These are phyloP conservation scores for Candida glucosophila DNA, from an alignment of 1,139 yeast species.

Conservation along the genomic window DNA sequence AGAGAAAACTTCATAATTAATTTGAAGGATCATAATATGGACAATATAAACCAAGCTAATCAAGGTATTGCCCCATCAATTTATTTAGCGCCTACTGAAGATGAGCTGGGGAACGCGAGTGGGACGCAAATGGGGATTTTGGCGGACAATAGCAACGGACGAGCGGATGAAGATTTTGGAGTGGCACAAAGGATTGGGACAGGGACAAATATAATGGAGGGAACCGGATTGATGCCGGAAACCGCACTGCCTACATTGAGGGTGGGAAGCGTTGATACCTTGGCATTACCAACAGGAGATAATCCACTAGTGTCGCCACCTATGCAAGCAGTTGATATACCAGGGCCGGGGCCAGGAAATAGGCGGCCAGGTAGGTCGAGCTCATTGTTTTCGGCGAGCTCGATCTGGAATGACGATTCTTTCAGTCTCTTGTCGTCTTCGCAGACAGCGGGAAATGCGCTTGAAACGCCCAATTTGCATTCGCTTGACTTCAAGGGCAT, in stretches of 20 bases:
- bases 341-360: constrained; percentile 6
- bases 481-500: constrained; percentile 8
- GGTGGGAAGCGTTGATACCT: constrained; percentile 9
- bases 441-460: constrained; percentile 7
- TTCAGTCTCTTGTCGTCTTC: constrained; percentile 11
- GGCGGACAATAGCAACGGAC: too few species aligned
- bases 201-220: background rate
- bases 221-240: constrained; percentile 7
- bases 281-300: constrained; percentile 14
- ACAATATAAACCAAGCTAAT: too few species aligned
- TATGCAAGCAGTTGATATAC: constrained; percentile 12
- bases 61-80: too few species aligned
- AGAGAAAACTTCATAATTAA: too few species aligned
- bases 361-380: constrained; percentile 37
- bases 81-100: too few species aligned
- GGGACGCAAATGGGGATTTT: too few species aligned
- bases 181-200: too few species aligned
- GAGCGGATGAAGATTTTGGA: too few species aligned
- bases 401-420: constrained; percentile 41
- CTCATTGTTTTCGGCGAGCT: constrained; percentile 34
- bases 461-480: constrained; percentile 10
- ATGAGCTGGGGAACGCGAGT: too few species aligned
- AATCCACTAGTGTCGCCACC: constrained; percentile 13
- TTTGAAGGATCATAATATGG: too few species aligned
- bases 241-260: constrained; percentile 12